Conservation (phyloP, 108 stramenopile species). For the Cyclotella distinguenda region DNA sequence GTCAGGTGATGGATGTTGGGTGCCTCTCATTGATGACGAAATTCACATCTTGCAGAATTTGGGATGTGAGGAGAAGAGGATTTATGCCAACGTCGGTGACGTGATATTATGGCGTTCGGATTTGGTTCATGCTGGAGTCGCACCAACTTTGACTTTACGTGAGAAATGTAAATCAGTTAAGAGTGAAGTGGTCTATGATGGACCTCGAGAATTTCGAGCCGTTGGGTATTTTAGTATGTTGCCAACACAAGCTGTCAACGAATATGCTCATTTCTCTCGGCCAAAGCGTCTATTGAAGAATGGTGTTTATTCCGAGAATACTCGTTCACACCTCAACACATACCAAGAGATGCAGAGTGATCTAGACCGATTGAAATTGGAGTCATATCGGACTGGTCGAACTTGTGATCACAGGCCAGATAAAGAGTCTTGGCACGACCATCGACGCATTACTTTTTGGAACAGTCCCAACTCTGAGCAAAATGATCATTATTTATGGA, state of each 20-base stretch:
- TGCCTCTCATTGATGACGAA: conserved; percentile 43
- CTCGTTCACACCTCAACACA: too few relatives aligned
- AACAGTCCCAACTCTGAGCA: not conserved
- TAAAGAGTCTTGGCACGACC: conserved; percentile 47
- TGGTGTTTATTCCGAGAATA: not conserved
- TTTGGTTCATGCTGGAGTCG: conserved; percentile 41
- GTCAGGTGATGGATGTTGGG: conserved; percentile 31
- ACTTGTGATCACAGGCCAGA: conserved; percentile 59
- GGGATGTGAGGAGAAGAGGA: conserved; percentile 28
- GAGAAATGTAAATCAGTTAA: not conserved
- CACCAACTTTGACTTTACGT: conserved; percentile 10
- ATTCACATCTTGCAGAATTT: conserved; percentile 17
- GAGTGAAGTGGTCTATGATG: not conserved
- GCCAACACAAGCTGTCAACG: conserved; percentile 34
- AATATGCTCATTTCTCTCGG: conserved; percentile 26
- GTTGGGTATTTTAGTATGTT: conserved; percentile 50
- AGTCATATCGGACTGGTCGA: conserved; percentile 58
- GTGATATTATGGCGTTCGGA: conserved; percentile 72
- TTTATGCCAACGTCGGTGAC: conserved; percentile 55
- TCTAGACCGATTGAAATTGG: conserved; percentile 37
- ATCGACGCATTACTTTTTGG: conserved; percentile 28
- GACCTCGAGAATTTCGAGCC: conserved; percentile 37
- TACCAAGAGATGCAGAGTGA: too few relatives aligned
- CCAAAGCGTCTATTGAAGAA: conserved; percentile 21
- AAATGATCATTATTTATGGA: not conserved